phyloP scores from a whole-genome alignment of 208 protist genomes.

The Trypanosoma rangeli region DNA sequence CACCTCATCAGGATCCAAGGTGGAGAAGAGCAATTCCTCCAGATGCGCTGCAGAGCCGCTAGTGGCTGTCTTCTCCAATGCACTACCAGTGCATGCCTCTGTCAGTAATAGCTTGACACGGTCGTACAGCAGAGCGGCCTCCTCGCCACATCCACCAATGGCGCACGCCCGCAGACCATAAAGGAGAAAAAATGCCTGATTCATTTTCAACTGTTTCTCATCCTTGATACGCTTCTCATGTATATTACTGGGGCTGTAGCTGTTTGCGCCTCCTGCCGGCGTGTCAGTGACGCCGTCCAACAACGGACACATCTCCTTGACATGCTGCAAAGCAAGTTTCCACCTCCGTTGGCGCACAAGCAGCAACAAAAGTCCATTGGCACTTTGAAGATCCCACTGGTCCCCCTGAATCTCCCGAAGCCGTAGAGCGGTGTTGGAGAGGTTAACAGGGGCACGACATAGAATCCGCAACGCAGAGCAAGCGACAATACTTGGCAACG shows the following conservation, averaged over 20 bases:
- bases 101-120: conserved; percentile 38
- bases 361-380: conserved; percentile 46
- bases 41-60: neutral
- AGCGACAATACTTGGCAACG: conserved; percentile 38
- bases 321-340: conserved; percentile 48
- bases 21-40: conserved; percentile 17
- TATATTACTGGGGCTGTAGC: neutral
- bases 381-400: conserved; percentile 41
- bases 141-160: conserved; percentile 53
- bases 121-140: conserved; percentile 53
- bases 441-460: conserved; percentile 45
- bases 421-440: conserved; percentile 68
- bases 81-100: neutral
- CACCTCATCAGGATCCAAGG: neutral
- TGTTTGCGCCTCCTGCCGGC: neutral
- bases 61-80: neutral
- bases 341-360: conserved; percentile 67
- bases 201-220: conserved; percentile 2
- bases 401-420: conserved; percentile 38
- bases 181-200: conserved; percentile 42
- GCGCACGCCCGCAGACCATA: conserved; percentile 62
- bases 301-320: conserved; percentile 37
- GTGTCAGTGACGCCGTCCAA: conserved; percentile 6
- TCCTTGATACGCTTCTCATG: neutral
- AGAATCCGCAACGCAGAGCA: conserved; percentile 45